A percentile compares a stretch with the other conserved stretches of the same genome.
phyloP scores from a whole-genome alignment of 352 stramenopile species.

The Phytophthora pisi region DNA sequence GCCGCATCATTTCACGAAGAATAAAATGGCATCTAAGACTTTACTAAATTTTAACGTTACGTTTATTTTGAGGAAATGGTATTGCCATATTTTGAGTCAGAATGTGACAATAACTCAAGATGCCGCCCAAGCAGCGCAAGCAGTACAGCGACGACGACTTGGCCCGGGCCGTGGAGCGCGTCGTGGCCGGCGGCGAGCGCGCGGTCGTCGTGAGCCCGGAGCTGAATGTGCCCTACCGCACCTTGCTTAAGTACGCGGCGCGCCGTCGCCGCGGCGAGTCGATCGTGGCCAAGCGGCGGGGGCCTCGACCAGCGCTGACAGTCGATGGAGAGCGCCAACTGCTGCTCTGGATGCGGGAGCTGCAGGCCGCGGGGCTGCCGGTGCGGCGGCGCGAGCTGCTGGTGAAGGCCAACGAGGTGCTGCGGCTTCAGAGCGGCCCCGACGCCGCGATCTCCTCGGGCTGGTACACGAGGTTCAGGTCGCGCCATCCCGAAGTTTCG shows the following conservation, averaged over 20 bases:
- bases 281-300: conserved; percentile 7
- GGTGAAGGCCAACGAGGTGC: conserved; percentile 24
- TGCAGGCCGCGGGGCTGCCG: conserved; percentile 16
- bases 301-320: conserved; percentile 16
- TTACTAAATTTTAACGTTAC: too few species aligned
- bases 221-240: conserved; percentile 25
- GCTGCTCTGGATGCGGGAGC: conserved; percentile 21
- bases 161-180: conserved; percentile 21
- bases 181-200: conserved; percentile 20
- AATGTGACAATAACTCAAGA: neutral
- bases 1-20: too few species aligned
- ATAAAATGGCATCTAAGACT: too few species aligned
- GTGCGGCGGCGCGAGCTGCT: conserved; percentile 23
- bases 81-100: too few species aligned
- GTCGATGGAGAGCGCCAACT: conserved; percentile 14
- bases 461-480: conserved; percentile 26
- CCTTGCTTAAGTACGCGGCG: conserved; percentile 25
- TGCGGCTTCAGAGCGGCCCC: conserved; percentile 3
- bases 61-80: too few species aligned
- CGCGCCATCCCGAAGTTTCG: conserved; percentile 23
- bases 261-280: conserved; percentile 15
- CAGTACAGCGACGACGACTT: conserved; percentile 18
- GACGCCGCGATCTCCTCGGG: conserved; percentile 18
- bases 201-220: conserved; percentile 12
- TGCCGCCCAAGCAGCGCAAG: conserved; percentile 1